These are phyloP conservation scores for Avena insularis DNA, from an alignment of 176 grass and related monocot species.

Conservation along the genomic window DNA sequence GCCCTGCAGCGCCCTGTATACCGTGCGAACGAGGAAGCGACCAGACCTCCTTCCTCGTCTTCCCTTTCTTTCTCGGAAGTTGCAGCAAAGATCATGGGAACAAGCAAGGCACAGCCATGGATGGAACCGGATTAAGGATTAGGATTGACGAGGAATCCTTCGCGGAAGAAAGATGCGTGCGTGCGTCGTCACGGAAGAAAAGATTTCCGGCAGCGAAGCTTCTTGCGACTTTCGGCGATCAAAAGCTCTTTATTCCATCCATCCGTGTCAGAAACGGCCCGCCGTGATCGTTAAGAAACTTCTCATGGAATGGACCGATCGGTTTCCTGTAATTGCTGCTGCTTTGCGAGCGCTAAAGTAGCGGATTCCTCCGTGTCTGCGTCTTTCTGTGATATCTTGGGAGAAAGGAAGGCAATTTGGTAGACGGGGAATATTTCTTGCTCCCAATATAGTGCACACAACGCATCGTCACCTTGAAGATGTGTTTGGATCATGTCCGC, in stretches of 20 bases:
- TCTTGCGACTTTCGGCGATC: slow-evolving; percentile 10
- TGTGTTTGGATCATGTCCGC: slow-evolving; percentile 21
- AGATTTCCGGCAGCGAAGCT: slow-evolving; percentile 27
- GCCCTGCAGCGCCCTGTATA: slow-evolving; percentile 5
- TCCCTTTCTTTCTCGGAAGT: not conserved
- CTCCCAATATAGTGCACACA: not conserved
- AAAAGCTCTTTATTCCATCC: slow-evolving; percentile 38
- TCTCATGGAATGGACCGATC: not conserved
- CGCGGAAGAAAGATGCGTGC: not conserved
- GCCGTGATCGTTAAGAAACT: not conserved
- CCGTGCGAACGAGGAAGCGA: not conserved
- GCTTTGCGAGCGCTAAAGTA: slow-evolving; percentile 7
- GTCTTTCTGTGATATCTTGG: not conserved
- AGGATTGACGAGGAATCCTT: not conserved
- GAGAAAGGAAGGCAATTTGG: slow-evolving; percentile 1
- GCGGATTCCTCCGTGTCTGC: not conserved
- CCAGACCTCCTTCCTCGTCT: not conserved
- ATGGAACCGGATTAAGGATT: not conserved
- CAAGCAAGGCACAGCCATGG: slow-evolving; percentile 19
- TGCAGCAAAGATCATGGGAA: not conserved
- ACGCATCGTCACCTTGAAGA: not conserved
- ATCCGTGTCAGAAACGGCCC: not conserved
- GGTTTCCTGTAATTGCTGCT: not conserved
- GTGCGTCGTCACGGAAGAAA: not conserved
- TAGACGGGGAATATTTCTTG: not conserved